A percentile compares a stretch with the other conserved stretches of the same genome.
phyloP scores from a whole-genome alignment of 1,284 basidiomycete species.

The Meira miltonrushii region DNA sequence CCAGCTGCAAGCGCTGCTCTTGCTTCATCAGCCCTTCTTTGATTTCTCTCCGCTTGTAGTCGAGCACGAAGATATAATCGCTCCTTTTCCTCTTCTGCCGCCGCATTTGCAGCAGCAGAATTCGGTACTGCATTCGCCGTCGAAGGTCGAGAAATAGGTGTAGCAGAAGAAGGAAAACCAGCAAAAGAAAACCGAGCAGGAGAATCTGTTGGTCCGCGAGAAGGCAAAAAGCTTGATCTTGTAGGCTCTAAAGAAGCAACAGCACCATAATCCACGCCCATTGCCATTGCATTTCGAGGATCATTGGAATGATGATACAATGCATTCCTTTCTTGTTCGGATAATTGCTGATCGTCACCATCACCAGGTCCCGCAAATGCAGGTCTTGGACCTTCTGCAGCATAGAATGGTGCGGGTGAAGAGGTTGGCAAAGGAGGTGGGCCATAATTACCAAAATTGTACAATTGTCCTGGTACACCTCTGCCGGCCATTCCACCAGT shows the following conservation, averaged over 20 bases:
- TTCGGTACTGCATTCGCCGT: neutral
- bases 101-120: neutral
- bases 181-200: slow-evolving; percentile 7
- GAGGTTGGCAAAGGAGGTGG: slow-evolving; percentile 21
- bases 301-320: slow-evolving; percentile 22
- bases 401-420: neutral
- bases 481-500: slow-evolving; percentile 42
- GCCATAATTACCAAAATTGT: slow-evolving; percentile 35
- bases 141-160: neutral
- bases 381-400: slow-evolving; percentile 15
- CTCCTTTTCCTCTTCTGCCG: slow-evolving; percentile 43
- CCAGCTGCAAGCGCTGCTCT: slow-evolving; percentile 3
- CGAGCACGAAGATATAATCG: slow-evolving; percentile 42
- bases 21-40: slow-evolving; percentile 29
- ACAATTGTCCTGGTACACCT: slow-evolving; percentile 42
- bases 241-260: slow-evolving; percentile 9
- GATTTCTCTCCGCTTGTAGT: slow-evolving; percentile 43
- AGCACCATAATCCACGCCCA: slow-evolving; percentile 2
- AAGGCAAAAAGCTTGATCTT: slow-evolving; percentile 4
- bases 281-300: neutral
- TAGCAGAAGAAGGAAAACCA: slow-evolving; percentile 4
- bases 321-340: slow-evolving; percentile 26
- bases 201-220: neutral
- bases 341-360: slow-evolving; percentile 30
- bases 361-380: slow-evolving; percentile 41